Conservation (phyloP, 73 alveolate genomes). For the Paramecium sonneborni region DNA sequence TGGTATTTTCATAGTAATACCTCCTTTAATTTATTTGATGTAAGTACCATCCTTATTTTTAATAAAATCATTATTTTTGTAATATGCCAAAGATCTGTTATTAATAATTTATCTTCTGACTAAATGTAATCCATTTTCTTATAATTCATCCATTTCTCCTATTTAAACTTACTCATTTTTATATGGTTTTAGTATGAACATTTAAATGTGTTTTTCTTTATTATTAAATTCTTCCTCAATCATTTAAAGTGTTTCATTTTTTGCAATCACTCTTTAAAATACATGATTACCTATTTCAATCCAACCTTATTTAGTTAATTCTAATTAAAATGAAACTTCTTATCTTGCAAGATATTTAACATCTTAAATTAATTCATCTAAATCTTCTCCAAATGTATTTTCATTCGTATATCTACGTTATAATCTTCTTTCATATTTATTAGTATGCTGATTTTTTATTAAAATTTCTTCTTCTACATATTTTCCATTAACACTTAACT, state of each 20-base stretch:
- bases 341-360: neutral
- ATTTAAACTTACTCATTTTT: neutral
- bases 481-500: neutral
- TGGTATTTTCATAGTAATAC: neutral
- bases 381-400: slow-evolving; percentile 12
- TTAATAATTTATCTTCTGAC: neutral
- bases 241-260: neutral
- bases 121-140: neutral
- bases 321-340: neutral
- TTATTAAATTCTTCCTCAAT: neutral
- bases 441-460: neutral
- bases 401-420: neutral
- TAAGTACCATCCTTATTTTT: slow-evolving; percentile 2
- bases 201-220: neutral
- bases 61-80: neutral
- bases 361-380: neutral
- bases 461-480: slow-evolving; percentile 16
- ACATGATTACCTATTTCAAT: neutral
- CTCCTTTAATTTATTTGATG: neutral
- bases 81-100: neutral
- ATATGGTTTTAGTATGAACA: neutral
- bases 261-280: neutral
- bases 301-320: neutral
- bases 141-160: neutral
- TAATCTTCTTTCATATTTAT: neutral